Evolutionary conservation across 495 filamentous ascomycete genomes (phyloP), one percentile per base, ranked within the genome.

Genomic region (Penicillium arizonense): DNA sequence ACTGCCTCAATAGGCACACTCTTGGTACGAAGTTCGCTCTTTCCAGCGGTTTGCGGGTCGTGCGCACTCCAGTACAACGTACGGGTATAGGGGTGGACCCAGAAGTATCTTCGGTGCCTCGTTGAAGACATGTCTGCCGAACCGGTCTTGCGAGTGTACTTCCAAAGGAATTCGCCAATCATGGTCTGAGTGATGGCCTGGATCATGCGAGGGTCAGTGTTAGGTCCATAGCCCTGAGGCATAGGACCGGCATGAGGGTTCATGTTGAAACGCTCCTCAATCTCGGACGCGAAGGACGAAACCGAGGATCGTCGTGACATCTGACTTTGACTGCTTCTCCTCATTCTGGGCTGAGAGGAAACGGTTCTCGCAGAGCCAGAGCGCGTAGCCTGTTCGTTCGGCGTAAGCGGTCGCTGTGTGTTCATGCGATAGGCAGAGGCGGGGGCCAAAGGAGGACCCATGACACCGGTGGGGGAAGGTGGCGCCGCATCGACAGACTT

Each of bases 181-280:
- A 98, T 98, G 10, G 94, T 98, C 70, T 98, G 94, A 5, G 95
- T 97, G 55, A 98, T 97, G 39, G 94, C 94, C 76, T 97, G 93
- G 52, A 98, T 97, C 91, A 98, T 97, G 55, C 94, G 86, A 45
- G 94, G 93, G 69, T 98, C 94, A 0, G 91, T 96, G 33, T 78
- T 79, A 30, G 79, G 67, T 12, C 58, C 59, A 32, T 75, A 70
- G 28, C 82, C 85, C 11, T 83, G 75, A 12, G 83, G 71, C 48
- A 86, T 78, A 14, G 80, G 74, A 39, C 79, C 73, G 58, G 76
- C 77, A 38, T 80, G 82, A 18, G 76, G 63, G 14, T 81, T 77
- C 47, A 88, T 87, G 59, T 91, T 90, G 77, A 97, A 97, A 11
- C 91, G 80, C 55, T 86, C 85, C 57, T 98, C 94, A 10, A 98